Conservation (phyloP, 805 yeast genomes). For the Kuraishia borneana region DNA sequence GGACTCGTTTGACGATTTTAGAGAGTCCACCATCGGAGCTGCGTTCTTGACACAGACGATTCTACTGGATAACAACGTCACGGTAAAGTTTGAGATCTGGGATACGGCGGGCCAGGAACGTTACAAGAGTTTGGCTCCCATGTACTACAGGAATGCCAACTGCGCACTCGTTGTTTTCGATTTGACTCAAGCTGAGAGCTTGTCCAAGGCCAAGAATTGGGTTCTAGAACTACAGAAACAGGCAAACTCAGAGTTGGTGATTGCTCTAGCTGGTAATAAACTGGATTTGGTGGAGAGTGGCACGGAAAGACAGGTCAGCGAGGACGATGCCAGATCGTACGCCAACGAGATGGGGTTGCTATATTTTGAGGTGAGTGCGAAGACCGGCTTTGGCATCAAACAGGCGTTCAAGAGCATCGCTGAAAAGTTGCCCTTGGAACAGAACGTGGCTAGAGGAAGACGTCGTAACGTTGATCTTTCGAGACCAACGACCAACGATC, state of each 20-base stretch:
- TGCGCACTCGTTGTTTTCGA: slow-evolving; percentile 75
- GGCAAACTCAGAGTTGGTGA: slow-evolving; percentile 62
- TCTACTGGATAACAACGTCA: slow-evolving; percentile 37
- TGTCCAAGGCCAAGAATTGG: slow-evolving; percentile 66
- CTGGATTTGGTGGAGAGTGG: slow-evolving; percentile 35
- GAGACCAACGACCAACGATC: slow-evolving; percentile 19
- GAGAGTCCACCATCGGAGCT: slow-evolving; percentile 80
- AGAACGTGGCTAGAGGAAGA: slow-evolving; percentile 11
- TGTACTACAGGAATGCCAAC: slow-evolving; percentile 75
- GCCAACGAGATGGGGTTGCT: slow-evolving; percentile 39
- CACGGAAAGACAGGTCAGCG: slow-evolving; percentile 26
- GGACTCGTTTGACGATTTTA: slow-evolving; percentile 58
- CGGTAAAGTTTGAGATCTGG: slow-evolving; percentile 72
- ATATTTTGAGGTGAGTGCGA: slow-evolving; percentile 48
- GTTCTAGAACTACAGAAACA: slow-evolving; percentile 73
- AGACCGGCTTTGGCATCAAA: slow-evolving; percentile 39
- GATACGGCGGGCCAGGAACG: slow-evolving; percentile 84
- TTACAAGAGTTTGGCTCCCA: slow-evolving; percentile 67
- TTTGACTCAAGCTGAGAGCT: slow-evolving; percentile 57
- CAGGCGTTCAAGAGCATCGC: slow-evolving; percentile 41
- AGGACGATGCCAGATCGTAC: slow-evolving; percentile 38
- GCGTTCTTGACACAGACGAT: slow-evolving; percentile 69
- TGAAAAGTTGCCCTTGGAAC: slow-evolving; percentile 25
- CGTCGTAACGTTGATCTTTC: slow-evolving; percentile 16
- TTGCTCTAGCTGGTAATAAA: slow-evolving; percentile 79